phyloP scores from a whole-genome alignment of 1,284 basidiomycete genomes.

The Fomitopsis pinicola region DNA sequence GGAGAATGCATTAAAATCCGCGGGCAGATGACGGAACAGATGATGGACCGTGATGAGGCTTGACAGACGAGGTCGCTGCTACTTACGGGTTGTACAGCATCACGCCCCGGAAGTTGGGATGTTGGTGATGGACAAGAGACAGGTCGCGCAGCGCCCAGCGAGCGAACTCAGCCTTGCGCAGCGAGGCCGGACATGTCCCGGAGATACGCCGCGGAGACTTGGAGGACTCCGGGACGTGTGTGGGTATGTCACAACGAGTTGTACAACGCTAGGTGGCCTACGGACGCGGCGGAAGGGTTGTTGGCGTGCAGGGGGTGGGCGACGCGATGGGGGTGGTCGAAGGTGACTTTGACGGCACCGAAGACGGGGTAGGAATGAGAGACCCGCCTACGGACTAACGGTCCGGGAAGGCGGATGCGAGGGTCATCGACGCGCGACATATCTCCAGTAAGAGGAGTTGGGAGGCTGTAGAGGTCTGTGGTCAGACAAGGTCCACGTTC shows the following conservation, averaged over 20 bases:
- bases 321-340: background rate
- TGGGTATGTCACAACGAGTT: background rate
- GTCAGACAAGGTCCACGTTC: constrained; percentile 3
- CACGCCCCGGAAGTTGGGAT: background rate
- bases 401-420: background rate
- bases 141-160: background rate
- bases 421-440: constrained; percentile 54
- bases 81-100: constrained; percentile 1
- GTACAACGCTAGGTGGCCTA: background rate
- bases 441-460: constrained; percentile 60
- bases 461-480: constrained; percentile 44
- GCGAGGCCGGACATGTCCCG: constrained; percentile 1
- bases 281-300: background rate
- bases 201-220: background rate
- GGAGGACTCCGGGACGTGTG: background rate
- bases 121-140: background rate
- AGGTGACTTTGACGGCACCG: background rate
- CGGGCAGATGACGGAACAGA: background rate
- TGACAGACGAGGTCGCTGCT: constrained; percentile 1
- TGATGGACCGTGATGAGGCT: background rate
- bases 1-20: background rate
- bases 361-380: background rate
- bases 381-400: background rate
- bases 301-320: background rate
- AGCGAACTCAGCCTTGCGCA: background rate